phyloP scores from a whole-genome alignment of 2,329 filamentous ascomycete species.

The Fusarium illudens region DNA sequence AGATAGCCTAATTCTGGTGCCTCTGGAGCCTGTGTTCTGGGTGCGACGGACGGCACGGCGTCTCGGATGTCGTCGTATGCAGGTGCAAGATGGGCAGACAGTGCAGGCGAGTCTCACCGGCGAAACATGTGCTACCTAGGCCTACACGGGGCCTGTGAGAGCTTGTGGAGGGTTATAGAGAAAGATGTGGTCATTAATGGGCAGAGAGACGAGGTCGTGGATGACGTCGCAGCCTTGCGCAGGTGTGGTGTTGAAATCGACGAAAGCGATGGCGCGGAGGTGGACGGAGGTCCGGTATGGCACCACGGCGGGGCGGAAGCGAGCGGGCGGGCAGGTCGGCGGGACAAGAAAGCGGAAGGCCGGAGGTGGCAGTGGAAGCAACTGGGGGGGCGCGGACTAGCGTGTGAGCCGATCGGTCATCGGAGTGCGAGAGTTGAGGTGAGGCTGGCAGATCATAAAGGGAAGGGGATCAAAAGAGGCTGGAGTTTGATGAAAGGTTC shows the following conservation, averaged over 20 bases:
- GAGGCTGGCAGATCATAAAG: not conserved
- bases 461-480: conserved; percentile 1
- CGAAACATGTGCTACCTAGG: conserved; percentile 44
- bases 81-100: conserved; percentile 31
- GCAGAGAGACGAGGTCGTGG: conserved; percentile 10
- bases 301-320: conserved; percentile 33
- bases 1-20: conserved; percentile 16
- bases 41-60: conserved; percentile 34
- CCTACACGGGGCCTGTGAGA: conserved; percentile 25
- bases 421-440: conserved; percentile 3
- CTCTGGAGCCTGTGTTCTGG: conserved; percentile 24
- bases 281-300: conserved; percentile 32
- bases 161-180: conserved; percentile 4
- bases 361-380: conserved; percentile 8
- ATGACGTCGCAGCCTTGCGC: conserved; percentile 17
- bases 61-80: conserved; percentile 29
- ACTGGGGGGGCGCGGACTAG: conserved; percentile 20
- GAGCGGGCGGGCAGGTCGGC: conserved; percentile 17
- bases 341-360: conserved; percentile 21
- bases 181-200: conserved; percentile 36
- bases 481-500: conserved; percentile 17
- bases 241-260: conserved; percentile 26
- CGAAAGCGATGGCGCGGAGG: conserved; percentile 29
- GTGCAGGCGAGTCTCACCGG: conserved; percentile 42
- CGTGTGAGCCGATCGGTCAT: conserved; percentile 20